A percentile compares a stretch with the other conserved stretches of the same genome.
Conservation (phyloP, 208 protist genomes). For the Angomonas ambiguus region DNA sequence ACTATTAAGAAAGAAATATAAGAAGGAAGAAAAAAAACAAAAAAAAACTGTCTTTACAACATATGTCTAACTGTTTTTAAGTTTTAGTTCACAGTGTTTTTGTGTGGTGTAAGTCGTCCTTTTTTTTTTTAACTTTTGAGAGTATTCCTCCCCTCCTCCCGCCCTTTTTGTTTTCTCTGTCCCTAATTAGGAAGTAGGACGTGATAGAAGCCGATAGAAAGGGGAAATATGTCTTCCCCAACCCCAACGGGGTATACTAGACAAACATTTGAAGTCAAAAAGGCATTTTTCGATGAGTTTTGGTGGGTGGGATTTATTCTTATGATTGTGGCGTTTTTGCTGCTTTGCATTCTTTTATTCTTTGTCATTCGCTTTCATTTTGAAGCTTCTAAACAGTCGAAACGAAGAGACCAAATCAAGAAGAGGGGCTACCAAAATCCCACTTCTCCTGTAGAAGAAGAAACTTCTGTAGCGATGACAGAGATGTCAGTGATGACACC, state of each 20-base stretch:
- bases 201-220: slow-evolving; percentile 1
- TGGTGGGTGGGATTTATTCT: slow-evolving; percentile 47
- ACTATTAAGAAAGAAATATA: not conserved
- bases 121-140: slow-evolving; percentile 10
- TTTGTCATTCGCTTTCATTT: slow-evolving; percentile 34
- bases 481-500: not conserved
- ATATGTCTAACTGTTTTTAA: not conserved
- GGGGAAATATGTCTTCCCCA: not conserved
- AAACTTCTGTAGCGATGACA: not conserved
- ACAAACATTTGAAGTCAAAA: slow-evolving; percentile 20
- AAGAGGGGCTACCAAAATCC: not conserved
- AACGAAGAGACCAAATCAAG: slow-evolving; percentile 32
- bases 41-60: not conserved
- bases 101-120: no score
- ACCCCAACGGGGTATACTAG: slow-evolving; percentile 19
- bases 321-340: slow-evolving; percentile 18
- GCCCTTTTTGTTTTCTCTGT: not conserved
- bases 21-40: slow-evolving; percentile 1
- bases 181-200: no score
- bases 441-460: slow-evolving; percentile 7
- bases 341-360: slow-evolving; percentile 20
- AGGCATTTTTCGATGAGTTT: slow-evolving; percentile 25
- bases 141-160: not conserved
- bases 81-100: not conserved
- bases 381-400: slow-evolving; percentile 24